Conservation (phyloP, 2,329 filamentous ascomycete genomes). For the Fusarium zealandicum region DNA sequence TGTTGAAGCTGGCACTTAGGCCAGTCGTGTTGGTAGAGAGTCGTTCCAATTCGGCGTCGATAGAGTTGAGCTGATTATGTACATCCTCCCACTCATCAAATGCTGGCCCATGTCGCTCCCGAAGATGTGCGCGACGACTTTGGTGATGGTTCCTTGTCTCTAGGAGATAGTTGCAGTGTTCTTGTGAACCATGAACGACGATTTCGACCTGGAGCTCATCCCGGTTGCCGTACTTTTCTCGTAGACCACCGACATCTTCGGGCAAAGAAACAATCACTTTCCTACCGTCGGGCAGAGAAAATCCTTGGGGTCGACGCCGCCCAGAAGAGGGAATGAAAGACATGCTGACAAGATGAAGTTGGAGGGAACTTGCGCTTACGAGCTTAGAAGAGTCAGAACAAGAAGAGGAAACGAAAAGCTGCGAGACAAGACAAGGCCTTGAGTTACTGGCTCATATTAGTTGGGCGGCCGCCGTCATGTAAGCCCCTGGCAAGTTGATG, state of each 20-base stretch:
- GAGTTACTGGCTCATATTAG: slow-evolving; percentile 14
- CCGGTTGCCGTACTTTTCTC: slow-evolving; percentile 50
- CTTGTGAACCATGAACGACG: slow-evolving; percentile 63
- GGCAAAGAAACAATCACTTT: slow-evolving; percentile 64
- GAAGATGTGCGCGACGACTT: slow-evolving; percentile 53
- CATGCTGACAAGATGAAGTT: slow-evolving; percentile 17
- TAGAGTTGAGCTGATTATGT: slow-evolving; percentile 58
- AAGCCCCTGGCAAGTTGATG: slow-evolving; percentile 30
- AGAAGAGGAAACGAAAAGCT: slow-evolving; percentile 19
- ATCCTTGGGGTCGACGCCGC: slow-evolving; percentile 56
- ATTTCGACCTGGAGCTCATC: slow-evolving; percentile 57
- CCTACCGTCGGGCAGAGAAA: slow-evolving; percentile 62
- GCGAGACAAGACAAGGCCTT: slow-evolving; percentile 24
- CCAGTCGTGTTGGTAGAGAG: slow-evolving; percentile 62
- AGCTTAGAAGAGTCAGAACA: neutral
- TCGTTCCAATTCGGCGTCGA: slow-evolving; percentile 61
- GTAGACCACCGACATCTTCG: slow-evolving; percentile 59
- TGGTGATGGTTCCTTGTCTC: slow-evolving; percentile 62
- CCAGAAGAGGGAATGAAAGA: slow-evolving; percentile 32
- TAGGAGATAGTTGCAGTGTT: slow-evolving; percentile 56
- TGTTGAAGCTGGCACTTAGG: slow-evolving; percentile 67
- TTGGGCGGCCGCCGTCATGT: slow-evolving; percentile 26
- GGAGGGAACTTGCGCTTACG: neutral
- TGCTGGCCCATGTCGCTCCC: slow-evolving; percentile 56
- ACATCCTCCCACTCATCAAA: slow-evolving; percentile 65